Evolutionary conservation across 2,329 filamentous ascomycete species (phyloP), one percentile per base, ranked within the genome.

Genomic region (Neurospora crassa): DNA sequence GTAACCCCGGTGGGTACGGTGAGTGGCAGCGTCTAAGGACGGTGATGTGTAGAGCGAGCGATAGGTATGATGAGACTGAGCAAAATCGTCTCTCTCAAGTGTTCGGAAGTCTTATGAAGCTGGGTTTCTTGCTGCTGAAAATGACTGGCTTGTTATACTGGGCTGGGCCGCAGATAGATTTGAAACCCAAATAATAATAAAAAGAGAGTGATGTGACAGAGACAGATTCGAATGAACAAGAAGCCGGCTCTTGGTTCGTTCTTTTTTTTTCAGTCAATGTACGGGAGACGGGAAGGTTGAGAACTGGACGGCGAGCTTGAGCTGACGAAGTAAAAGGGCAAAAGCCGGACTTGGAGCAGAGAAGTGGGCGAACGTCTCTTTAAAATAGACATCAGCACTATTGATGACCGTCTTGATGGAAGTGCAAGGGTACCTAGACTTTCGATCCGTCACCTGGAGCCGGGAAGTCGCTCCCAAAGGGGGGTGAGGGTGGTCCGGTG

Each of bases 131-230:
- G 45, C 11, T 47, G 42, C 59, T 43, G 34, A 40, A 47, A 34
- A 40, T 24, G 41, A 41, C 47, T 71, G 40, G 71, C 40, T 11
- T 74, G 75, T 74, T 73, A 67, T 47, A 24, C 20, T 24, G 45
- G 45, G 11, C 45, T 47, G 45, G n/a, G n/a, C n/a, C 45, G n/a
- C 20, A 24, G 45, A 29, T 72, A 78, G 74, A 71, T 75, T 72
- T 70, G 72, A 78, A 72, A 68, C 70, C 70, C 73, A 43, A 69
- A 72, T 71, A 73, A 73, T 43, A 69, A 71, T 71, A 73, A 69
- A 72, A 71, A 73, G 47, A 69, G 71, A 73, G 70, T 67, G 18
- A 34, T 24, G 53, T 34, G 53, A 34, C 53, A 41, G 41, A 68
- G 45, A 40, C 43, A 71, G 47, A 11, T 41, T 43, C 68, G 42